These are phyloP conservation scores for Colletotrichum paranaense DNA, from an alignment of 2,329 filamentous ascomycete species.

Conservation along the genomic window DNA sequence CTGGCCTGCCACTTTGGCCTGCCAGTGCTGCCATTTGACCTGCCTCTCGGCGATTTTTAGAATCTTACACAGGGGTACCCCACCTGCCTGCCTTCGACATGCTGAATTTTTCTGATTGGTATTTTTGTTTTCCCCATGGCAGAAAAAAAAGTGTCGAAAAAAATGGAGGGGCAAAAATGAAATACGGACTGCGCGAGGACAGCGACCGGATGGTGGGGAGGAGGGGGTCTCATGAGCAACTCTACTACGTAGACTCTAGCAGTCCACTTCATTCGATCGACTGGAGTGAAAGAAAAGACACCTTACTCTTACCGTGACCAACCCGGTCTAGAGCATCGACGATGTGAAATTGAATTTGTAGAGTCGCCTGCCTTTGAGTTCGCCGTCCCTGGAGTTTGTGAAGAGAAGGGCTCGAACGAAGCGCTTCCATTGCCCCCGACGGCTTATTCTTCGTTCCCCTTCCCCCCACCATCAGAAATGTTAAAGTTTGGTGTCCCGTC, in stretches of 20 bases:
- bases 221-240: background rate
- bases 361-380: constrained; percentile 34
- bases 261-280: background rate
- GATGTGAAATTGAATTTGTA: constrained; percentile 8
- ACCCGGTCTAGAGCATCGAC: background rate
- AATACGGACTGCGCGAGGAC: background rate
- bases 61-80: constrained; percentile 25
- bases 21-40: constrained; percentile 7
- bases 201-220: background rate
- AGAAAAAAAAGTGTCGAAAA: background rate
- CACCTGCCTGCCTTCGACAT: constrained; percentile 20
- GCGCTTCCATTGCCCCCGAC: background rate
- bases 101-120: constrained; percentile 16
- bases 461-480: background rate
- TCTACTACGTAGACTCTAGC: background rate
- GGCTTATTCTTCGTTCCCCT: background rate
- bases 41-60: constrained; percentile 34
- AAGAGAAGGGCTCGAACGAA: constrained; percentile 13
- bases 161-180: constrained; percentile 7
- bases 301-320: background rate
- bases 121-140: constrained; percentile 5
- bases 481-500: constrained; percentile 1
- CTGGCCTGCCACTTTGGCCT: constrained; percentile 8
- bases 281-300: background rate
- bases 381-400: constrained; percentile 22